Evolutionary conservation across 129 eudicot genomes (phyloP), one percentile per base, ranked within the genome.

Genomic region (Flaveria robusta): DNA sequence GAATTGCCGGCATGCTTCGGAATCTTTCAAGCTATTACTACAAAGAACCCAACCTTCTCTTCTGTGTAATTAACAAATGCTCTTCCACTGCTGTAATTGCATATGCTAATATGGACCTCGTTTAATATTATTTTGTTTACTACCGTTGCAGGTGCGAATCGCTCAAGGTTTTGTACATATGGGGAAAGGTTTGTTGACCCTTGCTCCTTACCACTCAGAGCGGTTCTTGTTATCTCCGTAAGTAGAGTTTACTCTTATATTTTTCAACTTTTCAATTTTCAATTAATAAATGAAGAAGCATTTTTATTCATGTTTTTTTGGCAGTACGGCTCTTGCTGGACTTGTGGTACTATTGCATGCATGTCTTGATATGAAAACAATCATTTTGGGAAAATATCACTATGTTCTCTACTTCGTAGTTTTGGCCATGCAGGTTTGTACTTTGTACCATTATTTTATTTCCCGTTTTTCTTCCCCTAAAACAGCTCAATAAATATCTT

Each of bases 1-100:
- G 99, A 84, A 91, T 95, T 70, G 99, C 99, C 73, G 96, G 96
- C 87, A 95, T 95, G 99, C 97, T 95, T 75, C 96, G 99, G 26
- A 95, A 95, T 81, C 89, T 95, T 47, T 95, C 99, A 7, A 95
- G 97, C 77, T 95, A 95, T 72, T 91, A 95, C 87, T 91, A 89
- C 89, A 95, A 91, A 88, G 99, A 95, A 77, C 96, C 99, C 76
- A 91, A 87, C 80, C 96, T 92, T 76, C 96, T 95, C 54, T 95
- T 95, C 71, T 95, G 97, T 86, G 99, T 95, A 83, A 75, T 12
- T 10, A 45, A 51, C 72, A 65, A 19, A 9, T 50, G 51, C 68
- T 47, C 39, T 14, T 43, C 23, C 16, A 67, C 34, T 77, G 23
- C 12, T 31, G 3, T 41, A 24, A 60, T 74, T 76, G 20, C 24